These are phyloP conservation scores for Ascochyta fabae DNA, from an alignment of 2,329 filamentous ascomycete species.

Conservation along the genomic window DNA sequence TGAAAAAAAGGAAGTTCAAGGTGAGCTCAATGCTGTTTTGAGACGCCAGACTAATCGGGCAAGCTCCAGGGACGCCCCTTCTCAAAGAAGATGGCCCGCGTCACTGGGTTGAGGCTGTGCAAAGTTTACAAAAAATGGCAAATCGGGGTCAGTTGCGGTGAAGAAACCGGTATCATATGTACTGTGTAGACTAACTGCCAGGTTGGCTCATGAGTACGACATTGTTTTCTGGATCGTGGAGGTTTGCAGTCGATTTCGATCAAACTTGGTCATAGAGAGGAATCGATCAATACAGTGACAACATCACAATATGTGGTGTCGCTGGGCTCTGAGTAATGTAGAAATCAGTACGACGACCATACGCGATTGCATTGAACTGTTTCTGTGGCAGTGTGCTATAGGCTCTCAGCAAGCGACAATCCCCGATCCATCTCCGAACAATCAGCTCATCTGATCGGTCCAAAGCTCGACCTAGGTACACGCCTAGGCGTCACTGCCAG, in stretches of 20 bases:
- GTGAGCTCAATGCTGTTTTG: background rate
- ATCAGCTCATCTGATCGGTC: conserved; percentile 11
- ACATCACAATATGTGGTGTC: too few species aligned
- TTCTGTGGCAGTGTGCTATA: background rate
- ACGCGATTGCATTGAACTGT: too few species aligned
- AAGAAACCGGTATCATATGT: background rate
- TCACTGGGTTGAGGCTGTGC: conserved; percentile 5
- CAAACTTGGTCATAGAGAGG: too few species aligned
- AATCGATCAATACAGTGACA: too few species aligned
- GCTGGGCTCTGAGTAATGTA: too few species aligned
- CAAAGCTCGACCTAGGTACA: conserved; percentile 1
- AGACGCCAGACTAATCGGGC: background rate
- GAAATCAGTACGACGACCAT: too few species aligned
- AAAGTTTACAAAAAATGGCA: background rate
- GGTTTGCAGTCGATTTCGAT: too few species aligned
- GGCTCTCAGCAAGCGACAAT: background rate
- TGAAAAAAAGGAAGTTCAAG: background rate
- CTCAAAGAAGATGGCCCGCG: background rate
- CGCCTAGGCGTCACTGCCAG: conserved; percentile 22
- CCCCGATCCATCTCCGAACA: conserved; percentile 1
- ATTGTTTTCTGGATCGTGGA: too few species aligned
- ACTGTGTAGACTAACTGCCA: too few species aligned
- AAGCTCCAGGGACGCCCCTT: background rate
- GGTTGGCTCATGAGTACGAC: too few species aligned
- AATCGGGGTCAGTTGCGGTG: too few species aligned